Base-by-base conservation (phyloP, 768 basidiomycete species). In the Porphyrellus cyaneotinctus region DNA sequence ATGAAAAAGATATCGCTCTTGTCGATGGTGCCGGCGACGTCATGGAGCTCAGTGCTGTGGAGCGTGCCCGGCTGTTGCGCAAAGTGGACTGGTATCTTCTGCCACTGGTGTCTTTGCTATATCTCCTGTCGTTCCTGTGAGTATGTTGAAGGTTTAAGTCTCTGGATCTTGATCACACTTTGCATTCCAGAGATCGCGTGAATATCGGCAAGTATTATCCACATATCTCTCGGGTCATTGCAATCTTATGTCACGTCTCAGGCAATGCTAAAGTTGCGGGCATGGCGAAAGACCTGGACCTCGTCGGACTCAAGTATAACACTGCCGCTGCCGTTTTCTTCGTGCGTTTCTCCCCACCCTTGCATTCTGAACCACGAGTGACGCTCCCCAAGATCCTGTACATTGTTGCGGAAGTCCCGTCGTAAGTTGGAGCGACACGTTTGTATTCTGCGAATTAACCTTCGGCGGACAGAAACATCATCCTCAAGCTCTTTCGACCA, bases 251-350 rank as follows among this genome's bases (percentile, higher is more conserved):
- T 17, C 10, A 22, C 22, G 23, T n/a, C 24, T 38, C 32, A 75
- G 74, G 74, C 43, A 75, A 75, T 57, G 74, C 74, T 0, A 66
- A 64, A 62, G 70, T 80, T 20, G 77, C 78, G 10, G 76, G 76
- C 17, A 71, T 78, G 75, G 62, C 69, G 15, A 56, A 47, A 2
- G 74, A 78, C 52, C 57, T 74, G 43, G 22, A 70, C 20, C 67
- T 74, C 22, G 51, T 61, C 11, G 71, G 72, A 2, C 59, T 71
- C 30, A 60, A 54, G 35, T 74, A 74, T 48, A 75, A 74, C 43
- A 69, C 59, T 15, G 72, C 66, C 18, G 71, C 72, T 22, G 70
- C 74, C 14, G 58, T 77, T 53, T 73, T 74, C 57, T 75, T 73
- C 39, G 67, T 67, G 24, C 37, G 65, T 28, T 50, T 52, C 10